phyloP scores from a whole-genome alignment of 176 grass and related monocot genomes.

The Phragmites australis region DNA sequence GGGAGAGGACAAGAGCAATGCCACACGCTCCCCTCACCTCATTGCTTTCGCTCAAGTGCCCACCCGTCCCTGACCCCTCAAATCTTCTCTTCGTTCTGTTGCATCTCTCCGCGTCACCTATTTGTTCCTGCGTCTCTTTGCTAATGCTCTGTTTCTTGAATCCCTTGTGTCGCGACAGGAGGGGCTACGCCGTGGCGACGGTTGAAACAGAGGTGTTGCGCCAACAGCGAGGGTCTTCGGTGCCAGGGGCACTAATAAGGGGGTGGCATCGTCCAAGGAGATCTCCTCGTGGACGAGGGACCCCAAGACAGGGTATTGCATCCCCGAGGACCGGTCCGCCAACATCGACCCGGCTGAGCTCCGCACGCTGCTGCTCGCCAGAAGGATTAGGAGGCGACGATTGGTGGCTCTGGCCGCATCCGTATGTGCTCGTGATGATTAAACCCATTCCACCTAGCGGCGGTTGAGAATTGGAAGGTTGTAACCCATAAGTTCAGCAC shows the following conservation, averaged over 20 bases:
- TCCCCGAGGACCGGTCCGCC: constrained; percentile 52
- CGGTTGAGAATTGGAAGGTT: not conserved
- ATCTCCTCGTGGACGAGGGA: constrained; percentile 70
- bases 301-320: constrained; percentile 55
- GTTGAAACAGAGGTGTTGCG: not conserved
- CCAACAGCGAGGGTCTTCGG: not conserved
- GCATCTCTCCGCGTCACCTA: not conserved
- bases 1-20: not conserved
- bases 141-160: not conserved
- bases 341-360: constrained; percentile 54
- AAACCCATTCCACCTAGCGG: not conserved
- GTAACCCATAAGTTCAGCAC: not conserved
- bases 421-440: not conserved
- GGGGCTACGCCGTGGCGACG: constrained; percentile 6
- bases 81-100: too few species aligned
- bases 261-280: not conserved
- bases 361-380: constrained; percentile 40
- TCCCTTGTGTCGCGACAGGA: constrained; percentile 27
- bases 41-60: constrained; percentile 15
- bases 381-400: constrained; percentile 9
- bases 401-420: not conserved
- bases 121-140: not conserved
- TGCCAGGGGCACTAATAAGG: not conserved
- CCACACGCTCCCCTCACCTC: constrained; percentile 11
- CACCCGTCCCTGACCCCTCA: not conserved